Evolutionary conservation across 129 eudicot species (phyloP).

Genomic region (Artemisia tridentata): DNA sequence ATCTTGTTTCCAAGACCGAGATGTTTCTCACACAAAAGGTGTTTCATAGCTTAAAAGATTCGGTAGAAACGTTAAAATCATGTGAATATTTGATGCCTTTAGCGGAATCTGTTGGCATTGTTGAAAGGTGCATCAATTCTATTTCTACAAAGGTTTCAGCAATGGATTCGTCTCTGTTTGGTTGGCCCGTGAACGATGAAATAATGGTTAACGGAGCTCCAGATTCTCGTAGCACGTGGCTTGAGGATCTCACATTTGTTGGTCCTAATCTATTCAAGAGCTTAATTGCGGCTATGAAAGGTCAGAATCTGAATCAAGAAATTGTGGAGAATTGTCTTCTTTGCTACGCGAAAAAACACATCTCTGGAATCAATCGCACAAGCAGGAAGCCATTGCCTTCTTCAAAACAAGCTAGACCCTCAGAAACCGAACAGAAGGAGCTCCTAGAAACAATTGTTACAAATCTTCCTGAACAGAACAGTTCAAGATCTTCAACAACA

Average conservation of each 20-base stretch:
- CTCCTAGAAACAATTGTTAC: conserved; percentile 57
- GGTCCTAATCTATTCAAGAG: conserved; percentile 23
- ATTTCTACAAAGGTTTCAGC: conserved; percentile 49
- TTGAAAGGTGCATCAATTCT: conserved; percentile 65
- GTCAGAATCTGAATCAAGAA: conserved; percentile 18
- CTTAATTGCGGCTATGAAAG: conserved; percentile 23
- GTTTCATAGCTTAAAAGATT: conserved; percentile 47
- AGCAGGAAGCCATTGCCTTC: conserved; percentile 40
- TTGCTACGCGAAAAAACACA: conserved; percentile 34
- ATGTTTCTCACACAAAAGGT: conserved; percentile 58
- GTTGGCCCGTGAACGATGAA: conserved; percentile 72
- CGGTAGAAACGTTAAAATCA: conserved; percentile 58
- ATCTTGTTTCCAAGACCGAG: conserved; percentile 72
- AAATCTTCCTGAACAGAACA: conserved; percentile 54
- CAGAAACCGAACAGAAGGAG: conserved; percentile 77
- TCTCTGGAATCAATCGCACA: conserved; percentile 73
- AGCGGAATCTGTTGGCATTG: conserved; percentile 74
- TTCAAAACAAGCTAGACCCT: conserved; percentile 17
- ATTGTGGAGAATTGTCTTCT: conserved; percentile 33
- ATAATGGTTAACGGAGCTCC: conserved; percentile 13
- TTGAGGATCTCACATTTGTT: conserved; percentile 55
- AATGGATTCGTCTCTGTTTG: conserved; percentile 65
- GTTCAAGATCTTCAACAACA: conserved; percentile 38
- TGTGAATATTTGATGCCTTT: conserved; percentile 57
- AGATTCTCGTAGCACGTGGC: conserved; percentile 39